phyloP scores from a whole-genome alignment of 192 early-diverging fungal genomes.

The Oehlia diaphana region DNA sequence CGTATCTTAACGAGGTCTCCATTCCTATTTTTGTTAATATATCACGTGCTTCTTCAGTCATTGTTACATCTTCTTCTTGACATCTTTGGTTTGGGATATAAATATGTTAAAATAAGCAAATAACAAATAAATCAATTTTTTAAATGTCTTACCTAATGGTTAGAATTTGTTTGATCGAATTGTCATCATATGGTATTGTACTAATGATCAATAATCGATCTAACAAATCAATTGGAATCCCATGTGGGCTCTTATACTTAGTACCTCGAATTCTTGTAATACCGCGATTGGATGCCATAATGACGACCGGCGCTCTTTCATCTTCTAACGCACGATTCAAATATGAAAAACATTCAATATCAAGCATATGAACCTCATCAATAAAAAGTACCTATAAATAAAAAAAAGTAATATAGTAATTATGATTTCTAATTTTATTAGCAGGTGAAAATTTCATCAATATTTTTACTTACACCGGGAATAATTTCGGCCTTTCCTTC shows the following conservation, averaged over 20 bases:
- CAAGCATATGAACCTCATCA: conserved; percentile 99
- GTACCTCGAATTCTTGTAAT: conserved; percentile 95
- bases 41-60: conserved; percentile 83
- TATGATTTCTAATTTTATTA: too few species aligned
- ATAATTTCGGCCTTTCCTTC: conserved; percentile 99
- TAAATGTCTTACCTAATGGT: conserved; percentile 59
- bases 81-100: conserved; percentile 40
- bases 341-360: conserved; percentile 99
- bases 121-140: not conserved
- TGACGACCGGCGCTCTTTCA: conserved; percentile 94
- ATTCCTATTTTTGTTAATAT: conserved; percentile 88
- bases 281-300: conserved; percentile 99
- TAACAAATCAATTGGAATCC: conserved; percentile 94
- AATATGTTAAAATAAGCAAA: not conserved
- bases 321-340: conserved; percentile 97
- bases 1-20: conserved; percentile 90
- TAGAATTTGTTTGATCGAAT: conserved; percentile 87
- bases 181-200: conserved; percentile 82
- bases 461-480: conserved; percentile 69
- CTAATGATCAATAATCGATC: conserved; percentile 95
- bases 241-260: conserved; percentile 94
- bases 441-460: too few species aligned
- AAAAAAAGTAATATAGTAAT: not conserved
- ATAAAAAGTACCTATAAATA: conserved; percentile 81
- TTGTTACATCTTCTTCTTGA: conserved; percentile 91